Evolutionary conservation across 148 eudicot genomes (phyloP).

Genomic region (Rhododendron williamsianum): DNA sequence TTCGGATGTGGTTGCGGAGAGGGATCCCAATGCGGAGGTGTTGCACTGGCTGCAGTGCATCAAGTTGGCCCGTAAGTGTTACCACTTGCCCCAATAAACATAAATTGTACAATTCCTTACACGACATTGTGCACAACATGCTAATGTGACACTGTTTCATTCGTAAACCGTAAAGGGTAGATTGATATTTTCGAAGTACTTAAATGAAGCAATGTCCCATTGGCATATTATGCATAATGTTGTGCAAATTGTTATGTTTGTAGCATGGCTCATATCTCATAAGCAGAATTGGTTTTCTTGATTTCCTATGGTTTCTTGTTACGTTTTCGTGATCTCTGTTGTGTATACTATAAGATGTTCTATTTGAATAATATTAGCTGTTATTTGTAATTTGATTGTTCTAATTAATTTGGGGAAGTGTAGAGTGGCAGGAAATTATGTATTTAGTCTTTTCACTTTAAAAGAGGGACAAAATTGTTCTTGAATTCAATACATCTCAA

Average conservation of each 20-base stretch:
- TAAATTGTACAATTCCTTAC: too few relatives aligned
- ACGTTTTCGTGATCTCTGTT: not conserved
- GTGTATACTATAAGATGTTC: not conserved
- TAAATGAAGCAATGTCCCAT: too few relatives aligned
- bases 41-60: slow-evolving; percentile 89
- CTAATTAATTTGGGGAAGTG: not conserved
- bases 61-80: slow-evolving; percentile 33
- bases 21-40: slow-evolving; percentile 64
- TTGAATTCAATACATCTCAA: not conserved
- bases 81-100: slow-evolving; percentile 9
- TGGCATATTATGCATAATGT: too few relatives aligned
- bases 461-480: not conserved
- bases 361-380: not conserved
- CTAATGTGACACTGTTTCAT: too few relatives aligned
- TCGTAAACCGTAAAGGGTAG: too few relatives aligned
- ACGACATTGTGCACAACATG: too few relatives aligned
- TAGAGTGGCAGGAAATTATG: not conserved
- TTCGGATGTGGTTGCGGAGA: slow-evolving; percentile 53
- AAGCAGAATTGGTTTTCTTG: not conserved
- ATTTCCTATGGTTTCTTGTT: not conserved
- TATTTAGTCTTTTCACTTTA: not conserved
- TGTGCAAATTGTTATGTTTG: too few relatives aligned
- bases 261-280: not conserved
- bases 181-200: too few relatives aligned
- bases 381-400: not conserved